A percentile compares a stretch with the other conserved stretches of the same genome.
Evolutionary conservation across 2,329 filamentous ascomycete species (phyloP).

Genomic region (Aspergillus carbonarius): DNA sequence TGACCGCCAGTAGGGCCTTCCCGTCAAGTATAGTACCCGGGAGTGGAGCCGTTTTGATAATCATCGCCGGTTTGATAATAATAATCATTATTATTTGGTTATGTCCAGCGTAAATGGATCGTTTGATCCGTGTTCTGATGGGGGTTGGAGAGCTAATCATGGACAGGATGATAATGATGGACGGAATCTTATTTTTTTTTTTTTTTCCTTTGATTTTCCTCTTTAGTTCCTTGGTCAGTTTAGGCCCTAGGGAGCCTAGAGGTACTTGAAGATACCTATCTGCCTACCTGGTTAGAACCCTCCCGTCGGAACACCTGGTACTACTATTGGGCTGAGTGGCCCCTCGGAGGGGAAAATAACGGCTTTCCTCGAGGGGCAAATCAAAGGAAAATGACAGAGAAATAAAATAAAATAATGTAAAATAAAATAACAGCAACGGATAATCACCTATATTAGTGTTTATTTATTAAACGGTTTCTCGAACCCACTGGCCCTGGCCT

Average conservation of each 20-base stretch:
- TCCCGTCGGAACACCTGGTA: too few species aligned
- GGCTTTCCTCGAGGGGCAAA: neutral
- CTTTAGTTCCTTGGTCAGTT: too few species aligned
- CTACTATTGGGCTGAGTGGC: neutral
- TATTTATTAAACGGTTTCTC: slow-evolving; percentile 17
- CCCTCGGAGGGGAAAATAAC: neutral
- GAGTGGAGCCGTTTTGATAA: slow-evolving; percentile 22
- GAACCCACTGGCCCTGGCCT: slow-evolving; percentile 19
- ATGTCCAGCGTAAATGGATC: neutral
- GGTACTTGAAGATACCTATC: too few species aligned
- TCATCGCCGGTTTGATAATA: slow-evolving; percentile 5
- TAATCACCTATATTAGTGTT: slow-evolving; percentile 10
- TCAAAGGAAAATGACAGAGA: slow-evolving; percentile 1
- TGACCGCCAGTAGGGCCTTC: slow-evolving; percentile 21
- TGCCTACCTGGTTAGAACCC: too few species aligned
- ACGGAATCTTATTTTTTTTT: neutral
- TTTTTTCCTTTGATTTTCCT: neutral
- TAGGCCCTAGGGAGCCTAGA: too few species aligned
- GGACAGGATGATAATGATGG: neutral
- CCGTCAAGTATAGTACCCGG: slow-evolving; percentile 18
- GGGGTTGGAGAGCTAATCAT: neutral
- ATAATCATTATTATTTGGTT: slow-evolving; percentile 10
- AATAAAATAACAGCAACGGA: slow-evolving; percentile 9
- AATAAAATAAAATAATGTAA: slow-evolving; percentile 13
- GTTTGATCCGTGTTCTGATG: neutral